Evolutionary conservation across 768 basidiomycete species (phyloP).

Genomic region (Rhizopogon vesiculosus): DNA sequence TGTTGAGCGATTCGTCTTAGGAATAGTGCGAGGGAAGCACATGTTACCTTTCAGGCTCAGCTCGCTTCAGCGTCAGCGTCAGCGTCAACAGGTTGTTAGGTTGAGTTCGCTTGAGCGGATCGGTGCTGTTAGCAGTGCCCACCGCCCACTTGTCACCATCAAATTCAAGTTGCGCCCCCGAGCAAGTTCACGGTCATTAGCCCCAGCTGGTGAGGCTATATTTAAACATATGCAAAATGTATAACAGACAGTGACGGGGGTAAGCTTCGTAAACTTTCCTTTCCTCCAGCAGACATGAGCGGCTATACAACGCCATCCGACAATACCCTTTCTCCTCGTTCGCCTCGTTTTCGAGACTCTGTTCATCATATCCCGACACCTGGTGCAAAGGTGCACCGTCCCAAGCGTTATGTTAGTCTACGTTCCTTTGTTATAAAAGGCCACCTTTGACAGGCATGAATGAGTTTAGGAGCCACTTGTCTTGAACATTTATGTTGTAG

Average conservation of each 20-base stretch:
- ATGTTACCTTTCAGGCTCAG: too few relatives aligned
- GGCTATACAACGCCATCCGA: neutral
- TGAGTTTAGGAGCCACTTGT: slow-evolving; percentile 22
- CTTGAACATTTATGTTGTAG: slow-evolving; percentile 34
- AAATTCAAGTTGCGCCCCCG: neutral
- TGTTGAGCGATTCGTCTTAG: too few relatives aligned
- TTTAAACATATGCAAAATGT: neutral
- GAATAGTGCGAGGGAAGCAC: too few relatives aligned
- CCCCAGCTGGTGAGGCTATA: neutral
- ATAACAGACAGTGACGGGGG: neutral
- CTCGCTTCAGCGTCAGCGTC: too few relatives aligned
- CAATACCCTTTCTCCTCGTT: slow-evolving; percentile 8
- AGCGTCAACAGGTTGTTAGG: too few relatives aligned
- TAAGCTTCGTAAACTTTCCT: neutral
- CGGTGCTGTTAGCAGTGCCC: neutral
- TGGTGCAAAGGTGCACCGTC: slow-evolving; percentile 24
- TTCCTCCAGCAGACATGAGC: slow-evolving; percentile 1
- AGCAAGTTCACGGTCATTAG: neutral
- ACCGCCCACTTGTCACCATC: neutral
- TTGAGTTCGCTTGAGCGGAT: neutral
- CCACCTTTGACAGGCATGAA: neutral
- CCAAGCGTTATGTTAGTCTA: slow-evolving; percentile 39
- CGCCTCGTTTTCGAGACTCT: slow-evolving; percentile 38
- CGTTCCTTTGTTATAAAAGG: neutral
- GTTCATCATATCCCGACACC: slow-evolving; percentile 48